Percentiles rank a stretch among this genome's conserved stretches.
phyloP scores from a whole-genome alignment of 257 asterid genomes.

The Solanum pennellii region DNA sequence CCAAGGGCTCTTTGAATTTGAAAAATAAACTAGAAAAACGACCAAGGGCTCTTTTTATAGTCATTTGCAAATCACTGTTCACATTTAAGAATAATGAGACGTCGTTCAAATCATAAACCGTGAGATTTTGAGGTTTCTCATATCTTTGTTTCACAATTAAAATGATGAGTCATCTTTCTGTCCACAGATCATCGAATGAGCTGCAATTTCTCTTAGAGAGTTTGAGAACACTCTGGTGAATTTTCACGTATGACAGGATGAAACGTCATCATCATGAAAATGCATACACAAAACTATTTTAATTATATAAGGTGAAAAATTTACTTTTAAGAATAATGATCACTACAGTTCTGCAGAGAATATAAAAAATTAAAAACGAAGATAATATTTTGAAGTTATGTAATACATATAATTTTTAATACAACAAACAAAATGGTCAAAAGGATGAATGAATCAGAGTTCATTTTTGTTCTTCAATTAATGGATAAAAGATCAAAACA shows the following conservation, averaged over 20 bases:
- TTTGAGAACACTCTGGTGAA: background rate
- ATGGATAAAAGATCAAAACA: background rate
- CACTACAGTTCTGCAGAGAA: no score
- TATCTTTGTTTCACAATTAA: no score
- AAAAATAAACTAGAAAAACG: no score
- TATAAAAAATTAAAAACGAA: no score
- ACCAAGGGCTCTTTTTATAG: background rate
- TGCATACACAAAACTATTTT: background rate
- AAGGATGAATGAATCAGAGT: background rate
- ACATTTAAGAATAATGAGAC: background rate
- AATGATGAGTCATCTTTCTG: background rate
- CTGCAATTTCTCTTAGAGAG: background rate
- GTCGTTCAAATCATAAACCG: no score
- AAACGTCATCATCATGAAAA: accelerated
- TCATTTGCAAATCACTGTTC: background rate
- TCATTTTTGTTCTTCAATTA: background rate
- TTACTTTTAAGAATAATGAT: no score
- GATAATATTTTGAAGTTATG: background rate
- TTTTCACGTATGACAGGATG: accelerated
- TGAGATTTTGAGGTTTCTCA: no score
- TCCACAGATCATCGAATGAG: no score
- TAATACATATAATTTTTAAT: no score
- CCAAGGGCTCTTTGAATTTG: no score
- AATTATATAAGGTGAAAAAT: no score
- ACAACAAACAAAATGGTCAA: background rate